Conservation (phyloP, 805 yeast genomes). For the Metschnikowia lachancei region DNA sequence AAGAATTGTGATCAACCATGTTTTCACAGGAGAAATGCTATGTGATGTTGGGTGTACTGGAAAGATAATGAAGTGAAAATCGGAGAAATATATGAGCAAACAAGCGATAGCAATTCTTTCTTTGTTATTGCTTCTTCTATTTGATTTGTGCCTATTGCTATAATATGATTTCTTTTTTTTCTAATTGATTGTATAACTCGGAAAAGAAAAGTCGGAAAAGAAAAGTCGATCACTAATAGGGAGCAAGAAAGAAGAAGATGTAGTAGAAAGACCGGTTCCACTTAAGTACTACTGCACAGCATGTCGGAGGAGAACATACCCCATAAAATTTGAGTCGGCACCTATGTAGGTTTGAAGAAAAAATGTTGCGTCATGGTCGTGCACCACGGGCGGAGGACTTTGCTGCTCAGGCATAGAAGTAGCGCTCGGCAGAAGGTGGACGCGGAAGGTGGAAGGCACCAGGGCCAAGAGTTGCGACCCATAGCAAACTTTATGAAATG, state of each 20-base stretch:
- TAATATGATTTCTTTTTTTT: too few relatives aligned
- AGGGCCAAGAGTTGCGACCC: background rate
- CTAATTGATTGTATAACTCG: too few relatives aligned
- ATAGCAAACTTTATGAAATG: too few relatives aligned
- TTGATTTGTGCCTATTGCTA: too few relatives aligned
- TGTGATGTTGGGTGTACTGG: background rate
- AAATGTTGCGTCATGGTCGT: slow-evolving; percentile 5
- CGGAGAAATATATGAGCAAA: background rate
- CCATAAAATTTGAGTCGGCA: slow-evolving; percentile 3
- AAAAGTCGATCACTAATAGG: background rate
- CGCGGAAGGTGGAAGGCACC: too few relatives aligned
- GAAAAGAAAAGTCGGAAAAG: too few relatives aligned
- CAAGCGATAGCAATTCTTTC: too few relatives aligned
- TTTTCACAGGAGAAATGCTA: background rate
- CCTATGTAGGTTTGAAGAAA: slow-evolving; percentile 7
- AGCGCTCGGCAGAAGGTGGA: background rate
- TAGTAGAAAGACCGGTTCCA: background rate
- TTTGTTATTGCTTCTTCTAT: too few relatives aligned
- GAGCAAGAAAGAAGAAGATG: background rate
- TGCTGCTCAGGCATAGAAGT: slow-evolving; percentile 3
- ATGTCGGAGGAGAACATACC: background rate
- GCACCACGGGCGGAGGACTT: too few relatives aligned
- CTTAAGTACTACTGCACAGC: background rate
- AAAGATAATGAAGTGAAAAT: background rate
- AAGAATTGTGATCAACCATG: slow-evolving; percentile 5